These are phyloP conservation scores for Articulospora tetracladia DNA, from an alignment of 495 filamentous ascomycete genomes.

Conservation along the genomic window DNA sequence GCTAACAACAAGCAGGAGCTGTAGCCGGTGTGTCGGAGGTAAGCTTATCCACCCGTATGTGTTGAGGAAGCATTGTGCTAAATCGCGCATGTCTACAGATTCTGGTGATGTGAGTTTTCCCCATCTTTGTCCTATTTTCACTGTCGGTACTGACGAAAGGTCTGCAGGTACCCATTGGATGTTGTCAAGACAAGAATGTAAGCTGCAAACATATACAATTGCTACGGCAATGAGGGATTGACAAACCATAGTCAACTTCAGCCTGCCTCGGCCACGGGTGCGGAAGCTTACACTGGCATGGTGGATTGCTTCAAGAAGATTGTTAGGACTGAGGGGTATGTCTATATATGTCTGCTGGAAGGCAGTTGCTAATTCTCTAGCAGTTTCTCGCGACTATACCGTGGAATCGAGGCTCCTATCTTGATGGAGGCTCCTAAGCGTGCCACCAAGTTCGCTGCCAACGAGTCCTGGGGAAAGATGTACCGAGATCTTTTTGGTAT, in stretches of 20 bases:
- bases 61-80: constrained; percentile 19
- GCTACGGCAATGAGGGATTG: background rate
- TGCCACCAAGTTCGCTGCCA: constrained; percentile 97
- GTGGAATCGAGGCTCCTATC: constrained; percentile 93
- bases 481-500: constrained; percentile 81
- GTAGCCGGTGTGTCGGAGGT: constrained; percentile 92
- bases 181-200: constrained; percentile 98
- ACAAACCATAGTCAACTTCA: constrained; percentile 70
- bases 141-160: constrained; percentile 9
- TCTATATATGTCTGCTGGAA: background rate
- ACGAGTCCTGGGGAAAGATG: constrained; percentile 94
- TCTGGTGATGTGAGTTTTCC: constrained; percentile 67
- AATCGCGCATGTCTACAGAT: constrained; percentile 54
- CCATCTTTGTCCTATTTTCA: background rate
- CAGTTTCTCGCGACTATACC: constrained; percentile 85
- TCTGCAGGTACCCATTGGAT: constrained; percentile 88
- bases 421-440: constrained; percentile 99
- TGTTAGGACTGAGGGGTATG: constrained; percentile 85
- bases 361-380: constrained; percentile 2
- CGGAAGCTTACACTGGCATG: constrained; percentile 91
- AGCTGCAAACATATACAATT: constrained; percentile 28
- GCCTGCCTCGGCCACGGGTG: constrained; percentile 62
- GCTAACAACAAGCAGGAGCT: constrained; percentile 48
- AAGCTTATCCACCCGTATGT: constrained; percentile 30
- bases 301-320: constrained; percentile 97